Evolutionary conservation across 2,329 filamentous ascomycete species (phyloP).

Genomic region (Nothophaeocryptopus gaeumannii): DNA sequence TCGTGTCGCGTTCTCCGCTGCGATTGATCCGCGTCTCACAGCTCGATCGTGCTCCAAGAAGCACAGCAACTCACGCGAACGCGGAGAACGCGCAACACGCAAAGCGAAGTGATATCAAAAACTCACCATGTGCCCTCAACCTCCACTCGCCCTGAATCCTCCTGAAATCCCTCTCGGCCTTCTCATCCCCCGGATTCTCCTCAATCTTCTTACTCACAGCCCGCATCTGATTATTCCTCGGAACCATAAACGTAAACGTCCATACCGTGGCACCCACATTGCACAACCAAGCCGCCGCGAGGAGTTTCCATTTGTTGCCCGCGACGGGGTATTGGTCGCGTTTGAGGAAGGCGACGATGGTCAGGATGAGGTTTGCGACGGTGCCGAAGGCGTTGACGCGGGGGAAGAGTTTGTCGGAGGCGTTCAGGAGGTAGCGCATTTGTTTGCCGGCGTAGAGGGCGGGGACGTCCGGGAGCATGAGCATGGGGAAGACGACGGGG

Average conservation of each 20-base stretch:
- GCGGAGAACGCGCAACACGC: no score
- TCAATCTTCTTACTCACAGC: constrained; percentile 24
- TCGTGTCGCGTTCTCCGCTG: neutral
- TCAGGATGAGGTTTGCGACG: constrained; percentile 30
- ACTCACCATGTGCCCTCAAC: constrained; percentile 29
- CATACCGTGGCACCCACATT: constrained; percentile 31
- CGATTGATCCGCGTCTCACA: neutral
- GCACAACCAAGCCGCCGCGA: constrained; percentile 23
- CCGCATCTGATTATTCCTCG: constrained; percentile 33
- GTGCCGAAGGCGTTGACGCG: constrained; percentile 32
- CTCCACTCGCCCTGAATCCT: constrained; percentile 29
- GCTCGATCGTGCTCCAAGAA: no score
- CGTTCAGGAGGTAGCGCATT: constrained; percentile 31
- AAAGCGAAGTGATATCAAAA: no score
- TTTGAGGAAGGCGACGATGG: constrained; percentile 27
- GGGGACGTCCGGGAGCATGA: constrained; percentile 26
- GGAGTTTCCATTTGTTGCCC: constrained; percentile 27
- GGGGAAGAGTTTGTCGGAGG: constrained; percentile 34
- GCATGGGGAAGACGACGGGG: constrained; percentile 33
- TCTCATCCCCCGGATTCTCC: constrained; percentile 24
- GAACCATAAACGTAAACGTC: constrained; percentile 32
- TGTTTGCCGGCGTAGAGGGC: constrained; percentile 28
- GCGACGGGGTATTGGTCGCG: constrained; percentile 22
- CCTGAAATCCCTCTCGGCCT: constrained; percentile 31
- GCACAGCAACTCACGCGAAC: no score